Evolutionary conservation across 2,329 filamentous ascomycete species (phyloP).

Genomic region (Alternaria dauci): DNA sequence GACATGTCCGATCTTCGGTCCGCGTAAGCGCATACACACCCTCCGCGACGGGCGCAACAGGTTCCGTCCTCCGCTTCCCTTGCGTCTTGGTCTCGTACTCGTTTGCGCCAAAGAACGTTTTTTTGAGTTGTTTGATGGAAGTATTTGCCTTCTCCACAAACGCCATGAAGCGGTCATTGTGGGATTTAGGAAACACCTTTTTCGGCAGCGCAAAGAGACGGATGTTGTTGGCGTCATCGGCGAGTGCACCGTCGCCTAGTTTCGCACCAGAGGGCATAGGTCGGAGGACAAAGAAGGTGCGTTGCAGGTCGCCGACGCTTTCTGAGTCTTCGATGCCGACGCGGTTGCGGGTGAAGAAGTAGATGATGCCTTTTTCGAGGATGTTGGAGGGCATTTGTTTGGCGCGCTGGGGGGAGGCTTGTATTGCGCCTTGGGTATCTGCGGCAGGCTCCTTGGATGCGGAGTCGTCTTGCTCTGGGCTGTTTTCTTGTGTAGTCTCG

Average conservation of each 20-base stretch:
- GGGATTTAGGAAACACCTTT: conserved; percentile 77
- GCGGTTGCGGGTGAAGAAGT: conserved; percentile 86
- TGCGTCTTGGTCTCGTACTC: conserved; percentile 80
- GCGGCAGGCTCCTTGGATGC: conserved; percentile 30
- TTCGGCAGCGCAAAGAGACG: conserved; percentile 83
- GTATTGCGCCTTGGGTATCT: conserved; percentile 51
- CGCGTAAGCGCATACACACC: conserved; percentile 84
- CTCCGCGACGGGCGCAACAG: conserved; percentile 79
- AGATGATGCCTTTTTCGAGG: conserved; percentile 87
- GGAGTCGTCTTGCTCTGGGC: conserved; percentile 7
- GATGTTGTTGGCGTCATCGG: conserved; percentile 67
- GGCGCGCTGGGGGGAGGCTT: conserved; percentile 61
- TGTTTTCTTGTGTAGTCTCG: conserved; percentile 4
- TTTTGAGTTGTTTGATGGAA: conserved; percentile 73
- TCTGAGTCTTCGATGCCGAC: conserved; percentile 76
- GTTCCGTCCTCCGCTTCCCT: conserved; percentile 72
- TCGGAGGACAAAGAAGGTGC: conserved; percentile 80
- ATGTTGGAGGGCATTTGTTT: conserved; percentile 67
- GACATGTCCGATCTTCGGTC: conserved; percentile 71
- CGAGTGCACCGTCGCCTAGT: conserved; percentile 66
- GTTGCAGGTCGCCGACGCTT: conserved; percentile 74
- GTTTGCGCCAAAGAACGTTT: conserved; percentile 71
- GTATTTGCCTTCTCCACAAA: conserved; percentile 80
- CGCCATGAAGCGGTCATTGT: conserved; percentile 75
- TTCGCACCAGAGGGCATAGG: conserved; percentile 76